phyloP scores from a whole-genome alignment of 306 rosid genomes.

The Quercus variabilis region DNA sequence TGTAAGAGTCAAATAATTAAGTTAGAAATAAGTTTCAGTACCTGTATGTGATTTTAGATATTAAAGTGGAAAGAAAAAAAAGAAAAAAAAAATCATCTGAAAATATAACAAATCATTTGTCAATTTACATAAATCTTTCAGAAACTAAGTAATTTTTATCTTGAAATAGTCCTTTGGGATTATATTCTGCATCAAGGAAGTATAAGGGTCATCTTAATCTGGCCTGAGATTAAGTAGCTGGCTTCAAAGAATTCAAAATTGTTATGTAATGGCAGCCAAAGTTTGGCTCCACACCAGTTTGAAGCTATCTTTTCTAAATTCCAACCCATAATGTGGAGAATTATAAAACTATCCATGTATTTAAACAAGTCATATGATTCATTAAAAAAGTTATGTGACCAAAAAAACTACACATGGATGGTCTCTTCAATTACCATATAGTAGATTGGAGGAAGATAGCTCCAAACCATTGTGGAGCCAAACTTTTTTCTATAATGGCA shows the following conservation, averaged over 20 bases:
- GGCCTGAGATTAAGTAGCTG: neutral
- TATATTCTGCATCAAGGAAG: neutral
- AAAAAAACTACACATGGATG: too few relatives aligned
- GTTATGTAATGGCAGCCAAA: neutral
- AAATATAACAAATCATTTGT: neutral
- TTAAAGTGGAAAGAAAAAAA: neutral
- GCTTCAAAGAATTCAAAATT: neutral
- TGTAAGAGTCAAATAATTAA: constrained; percentile 20
- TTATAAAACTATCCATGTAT: too few relatives aligned
- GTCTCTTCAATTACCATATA: too few relatives aligned
- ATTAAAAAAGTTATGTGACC: too few relatives aligned
- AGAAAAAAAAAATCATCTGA: neutral
- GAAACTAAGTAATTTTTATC: neutral
- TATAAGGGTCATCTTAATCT: neutral
- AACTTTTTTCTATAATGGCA: neutral
- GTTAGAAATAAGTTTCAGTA: neutral
- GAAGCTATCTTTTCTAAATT: too few relatives aligned
- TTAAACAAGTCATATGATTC: too few relatives aligned
- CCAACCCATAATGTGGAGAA: too few relatives aligned
- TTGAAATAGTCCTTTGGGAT: neutral
- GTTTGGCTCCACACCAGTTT: too few relatives aligned
- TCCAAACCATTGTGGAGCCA: too few relatives aligned
- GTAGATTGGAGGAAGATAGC: too few relatives aligned
- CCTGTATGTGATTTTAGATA: neutral
- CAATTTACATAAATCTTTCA: neutral